phyloP scores from a whole-genome alignment of 495 filamentous ascomycete species.

The Stereocaulon alpinum region DNA sequence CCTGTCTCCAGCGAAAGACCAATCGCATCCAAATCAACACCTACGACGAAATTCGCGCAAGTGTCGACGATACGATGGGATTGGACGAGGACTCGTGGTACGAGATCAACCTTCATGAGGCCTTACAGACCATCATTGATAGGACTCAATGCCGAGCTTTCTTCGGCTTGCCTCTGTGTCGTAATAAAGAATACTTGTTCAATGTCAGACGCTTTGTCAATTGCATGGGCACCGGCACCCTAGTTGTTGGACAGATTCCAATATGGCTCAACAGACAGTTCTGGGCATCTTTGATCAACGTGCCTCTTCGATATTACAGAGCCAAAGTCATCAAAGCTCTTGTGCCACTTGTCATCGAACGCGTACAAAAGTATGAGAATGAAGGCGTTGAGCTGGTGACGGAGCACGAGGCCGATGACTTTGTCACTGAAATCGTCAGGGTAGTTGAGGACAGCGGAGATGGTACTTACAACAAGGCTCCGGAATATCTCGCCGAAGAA shows the following conservation, averaged over 20 bases:
- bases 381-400: not conserved
- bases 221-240: not conserved
- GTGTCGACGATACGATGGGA: slow-evolving; percentile 4
- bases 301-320: not conserved
- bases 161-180: not conserved
- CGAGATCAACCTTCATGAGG: not conserved
- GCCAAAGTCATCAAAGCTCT: not conserved
- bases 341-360: not conserved
- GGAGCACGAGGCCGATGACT: not conserved
- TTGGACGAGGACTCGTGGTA: slow-evolving; percentile 2
- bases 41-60: slow-evolving; percentile 2
- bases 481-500: slow-evolving; percentile 2
- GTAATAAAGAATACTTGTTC: not conserved
- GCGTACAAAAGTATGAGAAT: not conserved
- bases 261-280: not conserved
- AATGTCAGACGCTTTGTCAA: not conserved
- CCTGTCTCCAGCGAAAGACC: not conserved
- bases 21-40: not conserved
- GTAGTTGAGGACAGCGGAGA: not conserved
- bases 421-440: not conserved
- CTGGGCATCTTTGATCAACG: not conserved
- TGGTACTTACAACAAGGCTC: not conserved
- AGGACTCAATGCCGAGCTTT: not conserved
- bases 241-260: not conserved
- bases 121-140: not conserved